phyloP scores from a whole-genome alignment of 2,329 filamentous ascomycete genomes.

The Allantophomopsis lycopodina region DNA sequence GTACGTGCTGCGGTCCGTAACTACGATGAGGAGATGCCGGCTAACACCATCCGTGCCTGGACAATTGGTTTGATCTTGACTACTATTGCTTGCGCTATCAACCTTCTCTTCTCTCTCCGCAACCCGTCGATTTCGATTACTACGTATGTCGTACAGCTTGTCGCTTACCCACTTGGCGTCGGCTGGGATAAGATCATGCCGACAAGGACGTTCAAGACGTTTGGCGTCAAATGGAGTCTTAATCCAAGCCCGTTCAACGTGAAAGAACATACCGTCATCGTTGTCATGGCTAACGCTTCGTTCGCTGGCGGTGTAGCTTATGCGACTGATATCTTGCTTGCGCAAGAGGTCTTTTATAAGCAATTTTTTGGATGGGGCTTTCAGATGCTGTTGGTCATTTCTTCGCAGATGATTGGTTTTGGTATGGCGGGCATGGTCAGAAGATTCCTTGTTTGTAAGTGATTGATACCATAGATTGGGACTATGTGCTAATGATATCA shows the following conservation, averaged over 20 bases:
- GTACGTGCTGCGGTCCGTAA: slow-evolving; percentile 43
- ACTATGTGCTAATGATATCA: too few species aligned
- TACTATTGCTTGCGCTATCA: slow-evolving; percentile 5
- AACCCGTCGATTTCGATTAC: background rate
- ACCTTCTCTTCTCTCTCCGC: background rate
- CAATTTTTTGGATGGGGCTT: slow-evolving; percentile 52
- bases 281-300: slow-evolving; percentile 56
- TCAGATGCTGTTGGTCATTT: slow-evolving; percentile 43
- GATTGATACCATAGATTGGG: slow-evolving; percentile 12
- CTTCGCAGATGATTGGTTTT: slow-evolving; percentile 49
- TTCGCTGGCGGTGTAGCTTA: slow-evolving; percentile 40
- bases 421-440: slow-evolving; percentile 45
- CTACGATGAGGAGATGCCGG: slow-evolving; percentile 51
- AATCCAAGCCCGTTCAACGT: slow-evolving; percentile 22
- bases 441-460: slow-evolving; percentile 39
- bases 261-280: slow-evolving; percentile 24
- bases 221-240: slow-evolving; percentile 15
- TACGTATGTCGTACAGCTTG: slow-evolving; percentile 13
- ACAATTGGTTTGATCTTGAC: slow-evolving; percentile 37
- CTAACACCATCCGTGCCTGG: slow-evolving; percentile 56
- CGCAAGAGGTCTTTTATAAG: slow-evolving; percentile 59
- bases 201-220: slow-evolving; percentile 30
- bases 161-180: slow-evolving; percentile 33
- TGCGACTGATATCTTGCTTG: slow-evolving; percentile 60
- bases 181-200: slow-evolving; percentile 33